Base-by-base conservation (phyloP, 352 stramenopile genomes). In the Phytophthora pseudosyringae region DNA sequence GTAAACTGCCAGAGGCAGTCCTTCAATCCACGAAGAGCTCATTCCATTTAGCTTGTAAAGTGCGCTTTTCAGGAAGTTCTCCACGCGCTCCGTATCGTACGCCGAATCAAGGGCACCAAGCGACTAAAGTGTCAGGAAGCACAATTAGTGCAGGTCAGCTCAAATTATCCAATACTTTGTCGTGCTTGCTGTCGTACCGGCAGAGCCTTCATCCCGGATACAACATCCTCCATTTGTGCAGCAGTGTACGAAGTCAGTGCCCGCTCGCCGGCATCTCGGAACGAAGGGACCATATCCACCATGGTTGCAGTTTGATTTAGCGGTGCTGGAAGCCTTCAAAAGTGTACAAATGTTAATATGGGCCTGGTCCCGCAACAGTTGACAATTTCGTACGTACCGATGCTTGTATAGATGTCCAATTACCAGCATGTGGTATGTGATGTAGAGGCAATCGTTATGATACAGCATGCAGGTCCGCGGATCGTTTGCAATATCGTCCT, bases 361-460 rank as follows among this genome's bases (percentile, higher is more conserved):
- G 35, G n/a, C 31, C 7, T 28, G 7, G 18, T 28, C n/a, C 1
- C 18, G 3, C 18, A 39, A 28, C 11, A 28, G 15, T 32, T 29
- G 21, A 25, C 33, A 55, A 21, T 18, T 43, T 46, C 3, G 6
- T 15, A 59, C 75, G 11, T 72, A 88, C 82, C 80, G 70, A 46
- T 73, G 76, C 46, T 94, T 94, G 80, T 94, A 93, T 6, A 81
- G 57, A 41, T 89, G 72, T 0, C 82, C 84, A 18, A 93, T 82
- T 4, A 83, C 77, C 32, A 94, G 65, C 85, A 93, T 93, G 68
- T 95, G 85, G 15, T 91, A 76, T 9, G 83, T 78, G 31, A 93
- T 83, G 64, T 92, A 95, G 26, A 93, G 72, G 57, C 84, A 93
- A 66, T 95, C 87, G 21, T 95, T 95, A 76, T 95, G 87, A 61